Percentiles rank a stretch among this genome's conserved stretches.
Evolutionary conservation across 345 rosid genomes (phyloP).

Genomic region (Melaleuca alternifolia): DNA sequence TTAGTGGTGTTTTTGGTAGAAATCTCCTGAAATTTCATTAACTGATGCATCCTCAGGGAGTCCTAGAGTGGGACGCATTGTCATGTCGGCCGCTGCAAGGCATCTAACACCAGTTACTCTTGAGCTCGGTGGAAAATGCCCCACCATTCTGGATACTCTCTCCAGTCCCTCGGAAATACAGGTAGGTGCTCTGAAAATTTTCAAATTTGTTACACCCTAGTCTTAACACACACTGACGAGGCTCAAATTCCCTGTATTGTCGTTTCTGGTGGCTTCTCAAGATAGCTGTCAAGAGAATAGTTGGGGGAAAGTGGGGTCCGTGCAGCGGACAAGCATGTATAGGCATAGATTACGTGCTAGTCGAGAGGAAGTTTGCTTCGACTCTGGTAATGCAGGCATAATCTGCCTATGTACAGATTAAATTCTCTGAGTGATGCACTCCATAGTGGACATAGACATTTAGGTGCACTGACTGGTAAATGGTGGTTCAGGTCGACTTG

Average conservation of each 20-base stretch:
- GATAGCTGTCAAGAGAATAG: constrained; percentile 53
- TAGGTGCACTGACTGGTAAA: background rate
- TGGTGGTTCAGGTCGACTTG: constrained; percentile 46
- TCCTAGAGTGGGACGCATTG: constrained; percentile 48
- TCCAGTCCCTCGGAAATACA: constrained; percentile 32
- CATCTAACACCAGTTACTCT: constrained; percentile 83
- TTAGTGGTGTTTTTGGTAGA: background rate
- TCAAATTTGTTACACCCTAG: background rate
- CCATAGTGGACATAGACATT: background rate
- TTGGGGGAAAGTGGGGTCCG: constrained; percentile 80
- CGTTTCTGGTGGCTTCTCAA: constrained; percentile 3
- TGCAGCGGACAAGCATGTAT: constrained; percentile 84
- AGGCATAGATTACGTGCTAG: constrained; percentile 55
- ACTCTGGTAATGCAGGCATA: constrained; percentile 32
- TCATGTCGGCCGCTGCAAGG: constrained; percentile 73
- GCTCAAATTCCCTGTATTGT: background rate
- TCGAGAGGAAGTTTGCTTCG: constrained; percentile 44
- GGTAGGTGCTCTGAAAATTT: constrained; percentile 13
- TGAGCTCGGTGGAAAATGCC: constrained; percentile 90
- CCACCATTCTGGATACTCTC: constrained; percentile 45
- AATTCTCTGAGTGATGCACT: background rate
- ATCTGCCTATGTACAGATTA: background rate
- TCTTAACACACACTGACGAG: background rate
- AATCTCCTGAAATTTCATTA: background rate
- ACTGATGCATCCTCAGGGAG: constrained; percentile 37